These are phyloP conservation scores for Penicillium dipodomyicola DNA, from an alignment of 495 filamentous ascomycete species.

Conservation along the genomic window DNA sequence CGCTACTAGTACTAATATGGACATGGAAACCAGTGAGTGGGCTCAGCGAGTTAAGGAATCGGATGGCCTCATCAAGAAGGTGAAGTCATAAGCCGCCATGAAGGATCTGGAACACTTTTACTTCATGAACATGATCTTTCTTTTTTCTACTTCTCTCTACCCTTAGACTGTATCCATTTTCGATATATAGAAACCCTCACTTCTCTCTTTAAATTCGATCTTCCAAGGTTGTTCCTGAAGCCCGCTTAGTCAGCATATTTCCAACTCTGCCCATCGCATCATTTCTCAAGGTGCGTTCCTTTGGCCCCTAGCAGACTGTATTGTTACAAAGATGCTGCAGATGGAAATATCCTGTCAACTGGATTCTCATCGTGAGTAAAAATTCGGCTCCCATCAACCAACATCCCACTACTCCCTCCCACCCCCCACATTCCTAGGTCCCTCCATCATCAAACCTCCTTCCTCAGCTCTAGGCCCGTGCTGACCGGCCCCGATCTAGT, in stretches of 20 bases:
- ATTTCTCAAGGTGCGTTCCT: slow-evolving; percentile 5
- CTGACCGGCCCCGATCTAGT: slow-evolving; percentile 33
- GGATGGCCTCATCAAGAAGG: slow-evolving; percentile 60
- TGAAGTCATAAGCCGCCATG: slow-evolving; percentile 21
- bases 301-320: neutral
- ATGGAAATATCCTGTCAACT: slow-evolving; percentile 29
- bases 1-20: slow-evolving; percentile 15
- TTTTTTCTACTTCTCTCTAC: neutral
- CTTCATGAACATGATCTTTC: slow-evolving; percentile 24
- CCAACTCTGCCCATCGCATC: slow-evolving; percentile 12
- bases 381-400: neutral
- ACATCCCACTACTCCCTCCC: slow-evolving; percentile 8
- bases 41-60: slow-evolving; percentile 63
- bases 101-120: neutral
- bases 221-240: slow-evolving; percentile 2
- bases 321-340: slow-evolving; percentile 43
- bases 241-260: slow-evolving; percentile 12
- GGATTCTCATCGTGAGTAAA: slow-evolving; percentile 39
- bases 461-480: slow-evolving; percentile 26
- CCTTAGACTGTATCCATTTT: slow-evolving; percentile 15
- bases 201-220: neutral
- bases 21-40: slow-evolving; percentile 59
- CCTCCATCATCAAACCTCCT: slow-evolving; percentile 36
- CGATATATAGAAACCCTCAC: slow-evolving; percentile 1
- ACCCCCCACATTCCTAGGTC: slow-evolving; percentile 42